Base-by-base conservation (phyloP, 108 stramenopile genomes). In the Mediolabrus comicus region DNA sequence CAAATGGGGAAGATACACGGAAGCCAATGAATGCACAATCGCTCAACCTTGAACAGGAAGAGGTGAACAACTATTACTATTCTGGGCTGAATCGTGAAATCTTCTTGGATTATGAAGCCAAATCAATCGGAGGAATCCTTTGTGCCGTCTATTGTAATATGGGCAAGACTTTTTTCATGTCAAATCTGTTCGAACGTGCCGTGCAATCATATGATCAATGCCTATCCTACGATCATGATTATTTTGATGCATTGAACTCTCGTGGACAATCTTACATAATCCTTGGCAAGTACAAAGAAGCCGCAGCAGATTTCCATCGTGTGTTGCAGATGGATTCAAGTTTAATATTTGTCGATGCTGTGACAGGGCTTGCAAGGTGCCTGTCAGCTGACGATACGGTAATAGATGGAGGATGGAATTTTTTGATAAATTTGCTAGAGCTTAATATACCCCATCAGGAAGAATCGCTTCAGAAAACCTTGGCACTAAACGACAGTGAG, bases 111-210 rank as follows among this genome's bases (percentile, higher is more conserved):
- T 78, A 84, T 49, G 53, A 56, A 8, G 43, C 69, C 46, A 81
- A 84, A 67, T 86, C 84, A 59, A 71, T 80, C 27, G 89, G 91
- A 59, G 88, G 88, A 13, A 35, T 85, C 4, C 69, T 94, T 0
- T 89, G 88, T 36, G 62, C 84, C 7, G 25, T 83, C 25, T 80
- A 88, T 30, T 77, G 72, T 5, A 66, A 67, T 24, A 56, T 86
- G 12, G 92, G 86, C 16, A 91, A 91, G 59, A 49, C 72, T 1
- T 90, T 79, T 52, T 91, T 86, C 72, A 88, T 94, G 90, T 81
- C 87, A 13, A 91, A 91, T 65, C 91, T 94, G 92, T 94, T 94
- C 63, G 82, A 89, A 73, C 79, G 65, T 55, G 85, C 90, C 0
- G 88, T 81, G 12, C 62, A 76, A 67, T 76, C 83, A 17, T 89